Base-by-base conservation (phyloP, 257 asterid genomes). In the Fraxinus excelsior region DNA sequence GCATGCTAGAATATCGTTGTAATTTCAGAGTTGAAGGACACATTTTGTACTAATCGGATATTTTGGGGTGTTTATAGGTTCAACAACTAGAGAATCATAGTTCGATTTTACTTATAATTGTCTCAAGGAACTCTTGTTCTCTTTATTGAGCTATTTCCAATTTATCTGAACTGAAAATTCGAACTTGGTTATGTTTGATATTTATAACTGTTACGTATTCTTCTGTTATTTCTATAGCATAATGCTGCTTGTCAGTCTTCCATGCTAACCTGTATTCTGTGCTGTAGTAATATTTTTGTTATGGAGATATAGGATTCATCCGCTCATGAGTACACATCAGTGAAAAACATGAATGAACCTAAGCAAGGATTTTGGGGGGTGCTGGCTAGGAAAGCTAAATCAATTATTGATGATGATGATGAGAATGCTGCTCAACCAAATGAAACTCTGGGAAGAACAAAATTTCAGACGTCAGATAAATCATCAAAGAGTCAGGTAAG, bases 311-410 rank as follows among this genome's bases (percentile, higher is more conserved):
- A 96, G 99, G 94, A 84, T 70, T 76, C 90, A 29, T 74, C 88
- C 76, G 76, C 76, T 79, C 83, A 88, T 65, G 91, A 82, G 79
- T 90, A 85, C 78, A 78, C 89, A 73, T 86, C 97, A 75, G 86
- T 80, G 84, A 91, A 86, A 81, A 88, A 74, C 83, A 79, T 84
- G 70, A 76, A 77, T 83, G 96, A 91, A 68, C 78, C 97, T 19
- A 96, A 87, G 85, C 97, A 89, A 84, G 96, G 97, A 71, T 90
- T 96, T 83, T 96, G 99, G 99, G 96, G 96, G 42, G 86, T 75
- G 46, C 84, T 96, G 76, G 96, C 98, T 80, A 88, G 90, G 82
- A 96, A 96, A 87, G 98, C 97, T 72, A 96, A 94, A 83, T 77
- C 94, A 21, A 86, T 96, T 78, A 72, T 96, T 80, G 98, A 94